Evolutionary conservation across 2,329 filamentous ascomycete species (phyloP).

Genomic region (Aspergillus floridensis): DNA sequence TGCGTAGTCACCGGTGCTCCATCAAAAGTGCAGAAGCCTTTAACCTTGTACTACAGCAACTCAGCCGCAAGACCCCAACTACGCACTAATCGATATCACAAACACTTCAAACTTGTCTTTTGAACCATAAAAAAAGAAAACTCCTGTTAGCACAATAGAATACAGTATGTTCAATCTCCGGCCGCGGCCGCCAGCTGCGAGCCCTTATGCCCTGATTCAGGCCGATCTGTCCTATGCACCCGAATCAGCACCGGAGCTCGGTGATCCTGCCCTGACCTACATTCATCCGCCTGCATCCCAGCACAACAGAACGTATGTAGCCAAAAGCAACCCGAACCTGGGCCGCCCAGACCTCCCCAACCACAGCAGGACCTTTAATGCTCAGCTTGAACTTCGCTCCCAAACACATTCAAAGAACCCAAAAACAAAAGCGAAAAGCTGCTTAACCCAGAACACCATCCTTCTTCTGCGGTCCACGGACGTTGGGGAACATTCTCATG

Average conservation of each 20-base stretch:
- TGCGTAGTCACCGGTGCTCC: no score
- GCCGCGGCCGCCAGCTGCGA: background rate
- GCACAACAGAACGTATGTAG: no score
- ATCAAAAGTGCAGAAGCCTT: no score
- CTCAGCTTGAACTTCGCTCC: slow-evolving; percentile 5
- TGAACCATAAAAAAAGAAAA: slow-evolving; percentile 9
- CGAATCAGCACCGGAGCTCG: no score
- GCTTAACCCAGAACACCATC: slow-evolving; percentile 46
- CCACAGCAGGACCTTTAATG: background rate
- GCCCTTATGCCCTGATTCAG: background rate
- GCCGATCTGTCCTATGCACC: no score
- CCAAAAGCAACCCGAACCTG: no score
- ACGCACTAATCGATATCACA: background rate
- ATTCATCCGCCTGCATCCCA: no score
- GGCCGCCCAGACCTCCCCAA: background rate
- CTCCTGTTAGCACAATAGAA: slow-evolving; percentile 6
- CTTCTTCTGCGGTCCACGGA: slow-evolving; percentile 69
- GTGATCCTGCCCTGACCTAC: no score
- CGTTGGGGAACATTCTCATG: slow-evolving; percentile 68
- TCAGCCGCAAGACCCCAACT: background rate
- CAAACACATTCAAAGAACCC: background rate
- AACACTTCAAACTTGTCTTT: background rate
- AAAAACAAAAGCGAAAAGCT: background rate
- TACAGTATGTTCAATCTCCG: background rate
- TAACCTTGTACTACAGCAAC: no score